These are phyloP conservation scores for Xylaria palmicola DNA, from an alignment of 495 filamentous ascomycete genomes.

Conservation along the genomic window DNA sequence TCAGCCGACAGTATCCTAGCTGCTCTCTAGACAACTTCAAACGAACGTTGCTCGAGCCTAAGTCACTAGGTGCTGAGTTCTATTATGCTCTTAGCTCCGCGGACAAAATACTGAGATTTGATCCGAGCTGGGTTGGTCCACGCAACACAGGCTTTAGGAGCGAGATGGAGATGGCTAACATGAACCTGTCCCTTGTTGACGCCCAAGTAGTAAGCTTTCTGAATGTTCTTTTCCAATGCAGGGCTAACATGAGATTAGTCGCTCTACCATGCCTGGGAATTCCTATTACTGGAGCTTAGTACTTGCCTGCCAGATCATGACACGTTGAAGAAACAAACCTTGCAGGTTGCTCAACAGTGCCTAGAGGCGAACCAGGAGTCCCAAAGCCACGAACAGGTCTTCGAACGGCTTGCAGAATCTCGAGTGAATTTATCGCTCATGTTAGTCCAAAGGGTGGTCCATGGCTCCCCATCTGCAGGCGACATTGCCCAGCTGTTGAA, in stretches of 20 bases:
- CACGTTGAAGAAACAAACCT: conserved; percentile 61
- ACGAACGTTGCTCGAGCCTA: conserved; percentile 61
- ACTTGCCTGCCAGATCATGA: conserved; percentile 60
- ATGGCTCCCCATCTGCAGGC: conserved; percentile 55
- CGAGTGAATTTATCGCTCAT: conserved; percentile 74
- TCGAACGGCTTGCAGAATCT: conserved; percentile 65
- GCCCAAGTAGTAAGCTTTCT: conserved; percentile 74
- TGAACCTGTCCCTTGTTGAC: conserved; percentile 87
- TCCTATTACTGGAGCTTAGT: conserved; percentile 80
- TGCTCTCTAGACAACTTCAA: conserved; percentile 74
- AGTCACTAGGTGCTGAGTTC: conserved; percentile 67
- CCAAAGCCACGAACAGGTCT: conserved; percentile 68
- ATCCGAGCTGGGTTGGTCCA: conserved; percentile 69
- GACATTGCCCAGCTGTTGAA: conserved; percentile 64
- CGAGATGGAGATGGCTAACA: conserved; percentile 82
- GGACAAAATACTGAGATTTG: conserved; percentile 68
- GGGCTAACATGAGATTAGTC: conserved; percentile 40
- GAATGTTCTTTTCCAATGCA: background rate
- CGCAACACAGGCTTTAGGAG: conserved; percentile 67
- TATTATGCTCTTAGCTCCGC: conserved; percentile 80
- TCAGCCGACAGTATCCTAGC: conserved; percentile 69
- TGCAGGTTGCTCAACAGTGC: conserved; percentile 68
- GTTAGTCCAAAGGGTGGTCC: conserved; percentile 71
- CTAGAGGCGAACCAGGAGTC: conserved; percentile 65
- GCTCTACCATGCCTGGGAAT: conserved; percentile 86